Evolutionary conservation across 2,329 filamentous ascomycete species (phyloP).

Genomic region (Monilinia aucupariae): DNA sequence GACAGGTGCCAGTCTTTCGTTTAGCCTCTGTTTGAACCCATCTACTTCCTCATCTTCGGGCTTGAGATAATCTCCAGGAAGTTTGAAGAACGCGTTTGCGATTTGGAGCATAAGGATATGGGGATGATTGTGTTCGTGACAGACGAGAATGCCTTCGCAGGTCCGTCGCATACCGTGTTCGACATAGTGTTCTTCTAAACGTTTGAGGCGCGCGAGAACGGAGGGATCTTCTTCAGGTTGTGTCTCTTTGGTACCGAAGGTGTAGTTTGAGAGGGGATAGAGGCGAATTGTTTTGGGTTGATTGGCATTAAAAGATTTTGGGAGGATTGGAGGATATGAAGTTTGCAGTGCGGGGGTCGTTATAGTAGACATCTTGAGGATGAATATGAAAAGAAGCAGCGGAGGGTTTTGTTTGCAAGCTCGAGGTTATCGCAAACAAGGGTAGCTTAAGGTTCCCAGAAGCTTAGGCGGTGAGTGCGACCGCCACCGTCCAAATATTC

Average conservation of each 20-base stretch:
- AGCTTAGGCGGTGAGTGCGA: conserved; percentile 12
- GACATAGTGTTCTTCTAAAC: conserved; percentile 91
- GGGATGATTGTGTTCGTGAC: conserved; percentile 98
- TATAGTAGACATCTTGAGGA: conserved; percentile 71
- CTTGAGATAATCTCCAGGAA: conserved; percentile 90
- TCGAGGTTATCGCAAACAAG: background rate
- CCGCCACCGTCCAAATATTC: background rate
- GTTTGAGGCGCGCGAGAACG: conserved; percentile 83
- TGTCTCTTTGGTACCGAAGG: conserved; percentile 96
- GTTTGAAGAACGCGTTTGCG: conserved; percentile 98
- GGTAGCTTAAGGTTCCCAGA: background rate
- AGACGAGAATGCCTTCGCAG: conserved; percentile 93
- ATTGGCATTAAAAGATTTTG: conserved; percentile 78
- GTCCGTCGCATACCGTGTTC: conserved; percentile 94
- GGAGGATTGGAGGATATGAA: conserved; percentile 70
- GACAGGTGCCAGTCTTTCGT: conserved; percentile 90
- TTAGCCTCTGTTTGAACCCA: conserved; percentile 90
- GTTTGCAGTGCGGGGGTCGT: conserved; percentile 71
- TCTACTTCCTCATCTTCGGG: conserved; percentile 85
- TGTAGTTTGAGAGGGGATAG: conserved; percentile 96
- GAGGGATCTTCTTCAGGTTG: conserved; percentile 97
- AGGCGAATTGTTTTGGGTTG: conserved; percentile 87
- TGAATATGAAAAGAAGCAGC: background rate
- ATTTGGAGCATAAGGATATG: conserved; percentile 99
- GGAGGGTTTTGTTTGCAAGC: background rate